Evolutionary conservation across 2,329 filamentous ascomycete species (phyloP), one percentile per base, ranked within the genome.

Genomic region (Dissoconium aciculare): DNA sequence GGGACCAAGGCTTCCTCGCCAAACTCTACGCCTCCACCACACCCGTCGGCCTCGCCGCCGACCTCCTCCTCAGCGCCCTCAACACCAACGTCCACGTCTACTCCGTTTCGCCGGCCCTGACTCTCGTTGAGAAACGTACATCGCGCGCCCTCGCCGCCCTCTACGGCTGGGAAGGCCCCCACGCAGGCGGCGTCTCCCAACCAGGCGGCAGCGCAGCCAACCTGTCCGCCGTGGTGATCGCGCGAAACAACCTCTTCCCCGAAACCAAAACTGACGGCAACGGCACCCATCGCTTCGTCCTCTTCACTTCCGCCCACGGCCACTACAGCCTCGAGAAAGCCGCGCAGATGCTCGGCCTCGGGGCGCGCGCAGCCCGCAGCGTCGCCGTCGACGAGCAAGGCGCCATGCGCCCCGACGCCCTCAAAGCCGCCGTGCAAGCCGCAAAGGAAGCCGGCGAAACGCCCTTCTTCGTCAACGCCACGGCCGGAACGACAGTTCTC

Each of bases 21-120:
- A 95, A 98, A 60, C 64, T 95, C 11, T 95, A 94, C 55, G 73
- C 79, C n/a, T 78, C 77, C 41, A 91, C 82, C 23, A 89, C 89
- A 50, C 78, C 87, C 25, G 75, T 87, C 5, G 87, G 87, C 11
- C 68, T 95, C 0, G 74, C 78, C 11, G 78, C 83, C 2, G 89
- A 95, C 48, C 63, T 95, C 34, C 64, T 95, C 5, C 69, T 95
- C 15, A 76, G 81, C 0, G 70, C 80, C 1, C 61, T 98, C 26
- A 95, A 98, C 58, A 94, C 89, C 19, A 98, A 95, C 52, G 71
- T 85, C 11, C 89, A 95, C 54, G 82, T 95, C 38, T 95, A 84
- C 60, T 78, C 87, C 58, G 85, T 93, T 34, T 93, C 87, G 0
- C 89, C 89, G 0, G 84, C 80, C 5, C 63, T 95, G 29, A 82